Conservation (phyloP, 352 stramenopile genomes). For the Globisporangium abappressorium region DNA sequence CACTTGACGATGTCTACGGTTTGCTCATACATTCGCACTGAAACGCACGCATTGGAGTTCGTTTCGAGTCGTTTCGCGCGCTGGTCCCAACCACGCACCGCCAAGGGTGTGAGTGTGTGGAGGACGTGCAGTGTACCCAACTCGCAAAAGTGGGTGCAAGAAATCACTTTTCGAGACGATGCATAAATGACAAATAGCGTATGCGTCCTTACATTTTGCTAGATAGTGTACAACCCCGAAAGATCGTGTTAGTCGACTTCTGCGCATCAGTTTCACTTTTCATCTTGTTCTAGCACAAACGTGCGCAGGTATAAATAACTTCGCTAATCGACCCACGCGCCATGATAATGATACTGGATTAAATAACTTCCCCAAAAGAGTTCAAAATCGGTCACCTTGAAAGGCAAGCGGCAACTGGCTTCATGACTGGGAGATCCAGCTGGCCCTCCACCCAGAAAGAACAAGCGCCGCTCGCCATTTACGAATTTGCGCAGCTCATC, state of each 20-base stretch:
- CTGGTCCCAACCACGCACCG: background rate
- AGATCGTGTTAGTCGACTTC: background rate
- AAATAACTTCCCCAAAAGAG: conserved; percentile 6
- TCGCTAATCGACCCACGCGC: background rate
- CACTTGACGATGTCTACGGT: conserved; percentile 3
- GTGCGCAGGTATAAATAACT: background rate
- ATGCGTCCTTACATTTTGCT: background rate
- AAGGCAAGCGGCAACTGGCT: conserved; percentile 9
- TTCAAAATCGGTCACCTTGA: conserved; percentile 12
- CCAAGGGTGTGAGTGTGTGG: background rate
- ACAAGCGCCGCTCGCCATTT: background rate
- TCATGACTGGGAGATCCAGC: conserved; percentile 10
- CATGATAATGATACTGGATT: background rate
- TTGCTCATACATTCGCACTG: background rate
- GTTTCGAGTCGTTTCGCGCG: conserved; percentile 9
- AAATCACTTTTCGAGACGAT: background rate
- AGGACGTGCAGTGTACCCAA: conserved; percentile 1
- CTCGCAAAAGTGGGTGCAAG: conserved; percentile 1
- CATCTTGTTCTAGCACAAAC: background rate
- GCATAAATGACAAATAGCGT: background rate
- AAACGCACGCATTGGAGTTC: background rate
- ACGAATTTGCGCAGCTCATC: background rate
- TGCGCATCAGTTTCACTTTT: background rate
- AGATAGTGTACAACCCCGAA: background rate
- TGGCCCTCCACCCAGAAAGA: conserved; percentile 9